These are phyloP conservation scores for Diplodia corticola DNA, from an alignment of 2,329 filamentous ascomycete species.

Conservation along the genomic window DNA sequence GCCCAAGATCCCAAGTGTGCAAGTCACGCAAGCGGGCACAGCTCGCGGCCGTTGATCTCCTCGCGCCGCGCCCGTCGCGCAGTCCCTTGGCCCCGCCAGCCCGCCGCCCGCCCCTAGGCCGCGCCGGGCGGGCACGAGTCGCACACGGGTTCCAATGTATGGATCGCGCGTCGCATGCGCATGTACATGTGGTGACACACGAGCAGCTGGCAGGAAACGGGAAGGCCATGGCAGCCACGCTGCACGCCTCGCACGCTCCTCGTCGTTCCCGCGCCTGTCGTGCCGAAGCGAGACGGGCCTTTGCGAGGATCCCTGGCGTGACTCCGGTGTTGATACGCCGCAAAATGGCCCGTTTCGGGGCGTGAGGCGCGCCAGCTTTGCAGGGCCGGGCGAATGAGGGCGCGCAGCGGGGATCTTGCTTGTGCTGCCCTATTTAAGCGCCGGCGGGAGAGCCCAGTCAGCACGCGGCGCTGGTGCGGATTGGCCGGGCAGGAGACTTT, in stretches of 20 bases:
- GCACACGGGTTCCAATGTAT: conserved; percentile 18
- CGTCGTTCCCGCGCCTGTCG: conserved; percentile 26
- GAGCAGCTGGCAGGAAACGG: conserved; percentile 22
- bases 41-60: conserved; percentile 7
- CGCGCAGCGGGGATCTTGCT: conserved; percentile 26
- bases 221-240: conserved; percentile 27
- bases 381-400: conserved; percentile 31
- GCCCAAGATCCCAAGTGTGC: conserved; percentile 13
- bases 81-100: neutral
- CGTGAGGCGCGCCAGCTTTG: conserved; percentile 29
- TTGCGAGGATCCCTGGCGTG: conserved; percentile 20
- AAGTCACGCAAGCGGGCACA: neutral
- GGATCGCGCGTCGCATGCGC: conserved; percentile 14
- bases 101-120: neutral
- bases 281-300: conserved; percentile 32
- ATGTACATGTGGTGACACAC: conserved; percentile 16
- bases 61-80: neutral
- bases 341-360: conserved; percentile 29
- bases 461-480: conserved; percentile 32
- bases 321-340: conserved; percentile 37
- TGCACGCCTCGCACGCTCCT: conserved; percentile 26
- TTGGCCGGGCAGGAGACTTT: conserved; percentile 30
- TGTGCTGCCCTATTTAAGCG: conserved; percentile 38
- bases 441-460: conserved; percentile 31
- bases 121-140: neutral